Evolutionary conservation across 2,329 filamentous ascomycete species (phyloP), one percentile per base, ranked within the genome.

Genomic region (Elsinoe arachidis): DNA sequence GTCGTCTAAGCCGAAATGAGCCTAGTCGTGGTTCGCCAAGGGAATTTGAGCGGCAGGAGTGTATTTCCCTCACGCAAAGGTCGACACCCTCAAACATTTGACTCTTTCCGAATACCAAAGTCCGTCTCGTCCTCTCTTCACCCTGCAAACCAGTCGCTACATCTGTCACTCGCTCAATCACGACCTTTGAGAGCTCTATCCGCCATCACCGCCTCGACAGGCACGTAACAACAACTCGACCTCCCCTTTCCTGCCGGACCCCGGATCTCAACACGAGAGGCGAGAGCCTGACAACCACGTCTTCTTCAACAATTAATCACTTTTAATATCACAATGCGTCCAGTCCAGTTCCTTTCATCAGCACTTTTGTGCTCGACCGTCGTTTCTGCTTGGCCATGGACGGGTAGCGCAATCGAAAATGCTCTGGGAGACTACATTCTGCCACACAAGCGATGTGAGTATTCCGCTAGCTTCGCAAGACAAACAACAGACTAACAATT

Each of bases 301-400:
- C 35, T 17, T 14, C 14, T 53, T 53, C 49, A 26, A 10, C 14
- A 9, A 21, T 3, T n/a, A 53, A 10, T 3, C 17, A 10, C 15
- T 35, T 39, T 26, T 53, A 26, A 37, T 53, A 53, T 49, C 63
- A 63, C 60, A 43, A 72, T 72, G 69, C 66, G 69, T 61, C 64
- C 69, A 39, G 62, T 67, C 35, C 61, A 64, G 46, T 46, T 70
- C 46, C 59, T 70, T 46, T 63, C 69, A 33, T 61, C 67, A 39
- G 61, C 65, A 47, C 60, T 68, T 55, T 61, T 70, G 26, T 62
- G 69, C 59, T 62, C 68, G 19, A 60, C 68, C 34, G 60, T 67
- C 47, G 65, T 65, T 61, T 62, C 26, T 53, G 65, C 21, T 62
- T 67, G 37, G 62, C 63, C 23, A 54, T 60, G 35, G 59, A 64